Percentiles rank a stretch among this genome's conserved stretches.
phyloP scores from a whole-genome alignment of 192 early-diverging fungal genomes.

The Lunasporangiospora selenospora region DNA sequence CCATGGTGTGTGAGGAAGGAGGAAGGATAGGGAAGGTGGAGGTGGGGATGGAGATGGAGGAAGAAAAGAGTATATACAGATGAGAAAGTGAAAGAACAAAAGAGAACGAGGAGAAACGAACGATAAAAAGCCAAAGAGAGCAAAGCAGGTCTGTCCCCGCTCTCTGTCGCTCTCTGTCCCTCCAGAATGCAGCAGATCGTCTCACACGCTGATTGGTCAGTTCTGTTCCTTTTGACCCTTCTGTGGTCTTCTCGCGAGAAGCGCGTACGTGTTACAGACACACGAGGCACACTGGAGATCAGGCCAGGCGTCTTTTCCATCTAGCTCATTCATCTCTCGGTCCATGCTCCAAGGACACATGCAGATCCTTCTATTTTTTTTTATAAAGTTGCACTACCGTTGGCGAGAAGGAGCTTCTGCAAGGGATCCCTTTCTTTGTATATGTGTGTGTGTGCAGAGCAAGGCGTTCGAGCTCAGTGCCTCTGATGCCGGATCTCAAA shows the following conservation, averaged over 20 bases:
- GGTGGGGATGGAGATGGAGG: neutral
- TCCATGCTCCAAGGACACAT: neutral
- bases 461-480: too few relatives aligned
- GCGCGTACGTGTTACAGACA: too few relatives aligned
- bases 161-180: too few relatives aligned
- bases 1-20: constrained; percentile 10
- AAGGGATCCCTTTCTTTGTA: too few relatives aligned
- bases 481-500: too few relatives aligned
- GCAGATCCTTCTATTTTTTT: neutral
- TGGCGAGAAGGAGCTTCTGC: too few relatives aligned
- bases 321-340: neutral
- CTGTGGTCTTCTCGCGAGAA: too few relatives aligned
- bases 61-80: neutral
- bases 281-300: neutral
- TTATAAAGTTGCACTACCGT: too few relatives aligned
- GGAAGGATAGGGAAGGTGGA: constrained; percentile 7
- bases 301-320: neutral
- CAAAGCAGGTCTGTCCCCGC: too few relatives aligned
- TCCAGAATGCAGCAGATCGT: constrained; percentile 16
- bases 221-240: too few relatives aligned
- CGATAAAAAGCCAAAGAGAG: neutral
- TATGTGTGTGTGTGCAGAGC: too few relatives aligned
- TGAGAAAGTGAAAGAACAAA: neutral
- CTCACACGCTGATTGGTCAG: constrained; percentile 46
- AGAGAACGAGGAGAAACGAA: constrained; percentile 5